A percentile compares a stretch with the other conserved stretches of the same genome.
Evolutionary conservation across 129 eudicot genomes (phyloP).

Genomic region (Centaurea solstitialis): DNA sequence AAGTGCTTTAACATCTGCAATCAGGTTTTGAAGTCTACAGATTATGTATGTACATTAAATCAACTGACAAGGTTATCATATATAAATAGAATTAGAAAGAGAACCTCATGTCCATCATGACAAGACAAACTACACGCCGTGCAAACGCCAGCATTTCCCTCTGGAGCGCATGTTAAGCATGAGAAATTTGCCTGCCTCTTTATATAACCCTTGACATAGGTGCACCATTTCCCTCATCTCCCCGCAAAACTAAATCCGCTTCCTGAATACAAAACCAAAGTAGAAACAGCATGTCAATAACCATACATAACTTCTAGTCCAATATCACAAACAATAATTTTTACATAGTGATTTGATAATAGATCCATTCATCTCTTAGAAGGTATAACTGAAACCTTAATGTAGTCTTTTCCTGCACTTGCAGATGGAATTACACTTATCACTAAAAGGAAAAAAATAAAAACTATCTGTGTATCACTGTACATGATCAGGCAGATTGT

Average conservation of each 20-base stretch:
- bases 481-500: too few relatives aligned
- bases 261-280: conserved; percentile 44
- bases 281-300: conserved; percentile 8
- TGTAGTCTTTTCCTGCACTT: neutral
- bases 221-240: conserved; percentile 97
- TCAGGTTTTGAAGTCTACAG: neutral
- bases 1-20: neutral
- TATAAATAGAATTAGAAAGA: neutral
- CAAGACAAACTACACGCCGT: conserved; percentile 90
- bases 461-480: too few relatives aligned
- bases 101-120: conserved; percentile 99
- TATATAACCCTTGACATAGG: conserved; percentile 81
- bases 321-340: conserved; percentile 1
- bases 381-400: neutral
- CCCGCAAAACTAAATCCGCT: conserved; percentile 95
- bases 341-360: neutral
- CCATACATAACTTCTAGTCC: neutral
- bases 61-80: neutral
- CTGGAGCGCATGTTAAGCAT: conserved; percentile 97
- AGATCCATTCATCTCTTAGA: neutral
- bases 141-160: conserved; percentile 94
- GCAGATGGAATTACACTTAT: neutral
- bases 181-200: conserved; percentile 98
- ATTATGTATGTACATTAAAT: neutral
- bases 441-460: neutral